phyloP scores from a whole-genome alignment of 2,329 filamentous ascomycete genomes.

The Shiraia sp. region DNA sequence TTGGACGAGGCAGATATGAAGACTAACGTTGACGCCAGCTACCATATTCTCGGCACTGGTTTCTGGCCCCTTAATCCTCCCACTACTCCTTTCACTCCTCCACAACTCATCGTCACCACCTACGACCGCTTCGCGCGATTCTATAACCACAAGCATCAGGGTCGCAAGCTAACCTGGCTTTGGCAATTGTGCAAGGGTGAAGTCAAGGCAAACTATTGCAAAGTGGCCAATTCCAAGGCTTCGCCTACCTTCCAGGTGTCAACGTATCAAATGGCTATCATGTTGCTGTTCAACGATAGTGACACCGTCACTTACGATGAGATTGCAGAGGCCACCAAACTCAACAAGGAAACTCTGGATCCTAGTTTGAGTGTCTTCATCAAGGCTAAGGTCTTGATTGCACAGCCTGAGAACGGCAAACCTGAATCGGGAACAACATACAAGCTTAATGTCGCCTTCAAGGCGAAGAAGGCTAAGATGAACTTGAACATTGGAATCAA shows the following conservation, averaged over 20 bases:
- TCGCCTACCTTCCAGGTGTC: conserved; percentile 97
- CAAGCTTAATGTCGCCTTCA: conserved; percentile 90
- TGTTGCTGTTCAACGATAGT: conserved; percentile 91
- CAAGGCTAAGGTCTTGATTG: conserved; percentile 86
- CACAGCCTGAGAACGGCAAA: conserved; percentile 73
- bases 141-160: conserved; percentile 95
- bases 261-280: conserved; percentile 95
- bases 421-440: conserved; percentile 78
- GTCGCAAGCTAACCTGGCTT: conserved; percentile 94
- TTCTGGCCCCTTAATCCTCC: conserved; percentile 95
- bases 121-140: conserved; percentile 88
- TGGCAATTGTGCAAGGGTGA: conserved; percentile 99
- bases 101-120: conserved; percentile 80
- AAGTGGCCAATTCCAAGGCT: conserved; percentile 66
- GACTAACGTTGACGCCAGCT: conserved; percentile 78
- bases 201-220: conserved; percentile 90
- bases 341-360: conserved; percentile 82
- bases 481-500: conserved; percentile 95
- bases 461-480: conserved; percentile 96
- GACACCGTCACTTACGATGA: conserved; percentile 86
- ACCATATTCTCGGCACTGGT: conserved; percentile 91
- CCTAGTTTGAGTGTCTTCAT: conserved; percentile 83
- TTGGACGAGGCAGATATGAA: conserved; percentile 68
- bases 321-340: conserved; percentile 77
- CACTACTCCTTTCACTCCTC: conserved; percentile 85